These are phyloP conservation scores for Schizophyllum amplum DNA, from an alignment of 1,284 basidiomycete species.

Conservation along the genomic window DNA sequence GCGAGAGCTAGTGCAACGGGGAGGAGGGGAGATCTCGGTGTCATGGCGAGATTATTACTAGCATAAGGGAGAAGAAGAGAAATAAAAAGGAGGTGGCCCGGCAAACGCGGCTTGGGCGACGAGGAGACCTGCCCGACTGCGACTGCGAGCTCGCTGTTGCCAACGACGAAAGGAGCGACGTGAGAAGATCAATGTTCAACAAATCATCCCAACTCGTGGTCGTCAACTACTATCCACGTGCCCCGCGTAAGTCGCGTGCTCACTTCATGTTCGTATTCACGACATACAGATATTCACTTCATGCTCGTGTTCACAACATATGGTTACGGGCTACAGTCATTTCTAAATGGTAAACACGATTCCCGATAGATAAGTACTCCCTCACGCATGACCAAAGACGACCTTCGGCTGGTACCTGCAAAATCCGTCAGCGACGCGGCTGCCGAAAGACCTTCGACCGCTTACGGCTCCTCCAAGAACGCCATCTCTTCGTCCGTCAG, in stretches of 20 bases:
- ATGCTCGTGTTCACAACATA: background rate
- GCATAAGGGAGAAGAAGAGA: slow-evolving; percentile 1
- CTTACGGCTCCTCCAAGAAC: background rate
- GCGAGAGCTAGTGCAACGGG: slow-evolving; percentile 14
- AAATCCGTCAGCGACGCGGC: background rate
- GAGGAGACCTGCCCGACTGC: background rate
- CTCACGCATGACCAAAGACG: background rate
- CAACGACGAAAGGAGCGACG: background rate
- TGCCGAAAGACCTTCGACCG: background rate
- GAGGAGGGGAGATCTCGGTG: slow-evolving; percentile 11
- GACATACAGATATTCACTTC: too few species aligned
- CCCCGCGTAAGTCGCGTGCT: too few species aligned
- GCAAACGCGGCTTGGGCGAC: background rate
- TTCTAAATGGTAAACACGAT: too few species aligned
- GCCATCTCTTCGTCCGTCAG: background rate
- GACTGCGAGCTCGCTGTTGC: background rate
- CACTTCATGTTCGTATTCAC: background rate
- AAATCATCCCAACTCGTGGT: background rate
- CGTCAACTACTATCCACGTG: background rate
- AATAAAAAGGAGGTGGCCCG: background rate
- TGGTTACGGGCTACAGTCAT: background rate
- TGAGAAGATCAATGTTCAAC: background rate
- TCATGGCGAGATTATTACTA: background rate
- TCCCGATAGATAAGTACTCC: too few species aligned
- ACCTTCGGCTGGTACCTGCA: background rate